Evolutionary conservation across 225 moss, liverwort and hornwort genomes (phyloP).

Genomic region (Polytrichum formosum): DNA sequence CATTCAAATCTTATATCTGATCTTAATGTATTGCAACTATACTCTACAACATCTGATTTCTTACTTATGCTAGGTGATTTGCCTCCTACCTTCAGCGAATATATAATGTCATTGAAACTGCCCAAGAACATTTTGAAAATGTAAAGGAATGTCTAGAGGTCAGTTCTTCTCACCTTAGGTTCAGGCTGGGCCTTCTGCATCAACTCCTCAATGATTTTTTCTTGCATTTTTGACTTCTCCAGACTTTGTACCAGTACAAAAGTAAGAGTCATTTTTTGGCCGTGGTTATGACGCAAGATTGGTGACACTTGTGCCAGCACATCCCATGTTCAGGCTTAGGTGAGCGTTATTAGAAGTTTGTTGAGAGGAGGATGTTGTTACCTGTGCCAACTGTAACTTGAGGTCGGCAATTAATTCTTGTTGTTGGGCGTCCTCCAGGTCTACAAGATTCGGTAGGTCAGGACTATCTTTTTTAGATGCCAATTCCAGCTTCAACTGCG

Average conservation of each 20-base stretch:
- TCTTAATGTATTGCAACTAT: too few relatives aligned
- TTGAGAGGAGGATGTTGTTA: conserved; percentile 4
- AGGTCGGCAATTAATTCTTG: conserved; percentile 38
- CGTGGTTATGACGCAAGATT: not conserved
- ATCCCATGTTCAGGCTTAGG: too few relatives aligned
- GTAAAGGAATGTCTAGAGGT: too few relatives aligned
- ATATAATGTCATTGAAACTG: too few relatives aligned
- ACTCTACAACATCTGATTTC: too few relatives aligned
- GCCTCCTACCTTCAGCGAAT: too few relatives aligned
- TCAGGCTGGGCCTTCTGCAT: conserved; percentile 48
- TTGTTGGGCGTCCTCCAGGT: conserved; percentile 35
- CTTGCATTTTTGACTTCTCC: conserved; percentile 42
- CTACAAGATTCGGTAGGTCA: conserved; percentile 15
- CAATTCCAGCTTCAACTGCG: conserved; percentile 48
- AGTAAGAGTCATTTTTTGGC: not conserved
- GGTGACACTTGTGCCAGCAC: not conserved
- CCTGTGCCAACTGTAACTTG: conserved; percentile 43
- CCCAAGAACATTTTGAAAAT: too few relatives aligned
- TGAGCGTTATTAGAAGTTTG: not conserved
- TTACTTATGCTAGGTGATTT: too few relatives aligned
- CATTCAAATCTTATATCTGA: too few relatives aligned
- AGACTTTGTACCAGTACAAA: conserved; percentile 27
- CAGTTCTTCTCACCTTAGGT: conserved; percentile 48
- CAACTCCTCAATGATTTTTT: conserved; percentile 44
- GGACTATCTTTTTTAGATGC: conserved; percentile 20